These are phyloP conservation scores for Cryptococcus sp. DNA, from an alignment of 1,284 basidiomycete genomes.

Conservation along the genomic window DNA sequence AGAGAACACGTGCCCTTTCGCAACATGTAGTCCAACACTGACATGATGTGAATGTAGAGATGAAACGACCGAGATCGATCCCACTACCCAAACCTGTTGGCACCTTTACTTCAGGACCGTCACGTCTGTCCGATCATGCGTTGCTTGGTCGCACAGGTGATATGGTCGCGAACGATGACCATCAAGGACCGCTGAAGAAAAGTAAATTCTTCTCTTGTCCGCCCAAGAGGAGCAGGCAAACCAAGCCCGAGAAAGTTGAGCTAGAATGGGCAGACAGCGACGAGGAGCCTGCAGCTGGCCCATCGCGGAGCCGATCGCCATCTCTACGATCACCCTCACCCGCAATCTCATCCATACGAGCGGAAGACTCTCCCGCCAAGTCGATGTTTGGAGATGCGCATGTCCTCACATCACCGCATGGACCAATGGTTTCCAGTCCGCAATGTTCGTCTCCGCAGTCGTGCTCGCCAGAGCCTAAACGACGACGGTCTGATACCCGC, in stretches of 20 bases:
- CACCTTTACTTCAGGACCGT: constrained; percentile 33
- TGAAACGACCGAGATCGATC: constrained; percentile 23
- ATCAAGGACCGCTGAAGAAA: constrained; percentile 5
- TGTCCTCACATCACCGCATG: constrained; percentile 19
- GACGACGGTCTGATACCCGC: constrained; percentile 1
- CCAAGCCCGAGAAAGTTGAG: constrained; percentile 13
- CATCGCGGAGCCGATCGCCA: constrained; percentile 11
- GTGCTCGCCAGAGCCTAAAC: constrained; percentile 2
- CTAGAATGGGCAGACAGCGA: constrained; percentile 31
- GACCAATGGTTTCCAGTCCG: constrained; percentile 17
- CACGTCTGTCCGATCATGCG: constrained; percentile 40
- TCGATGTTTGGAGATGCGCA: constrained; percentile 8
- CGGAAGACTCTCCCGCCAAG: constrained; percentile 14
- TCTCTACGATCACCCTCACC: constrained; percentile 25
- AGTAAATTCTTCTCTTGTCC: constrained; percentile 41
- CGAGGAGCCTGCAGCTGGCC: constrained; percentile 16
- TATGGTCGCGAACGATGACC: not conserved
- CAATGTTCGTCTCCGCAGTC: constrained; percentile 8
- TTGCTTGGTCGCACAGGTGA: not conserved
- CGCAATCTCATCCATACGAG: constrained; percentile 15
- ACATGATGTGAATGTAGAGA: constrained; percentile 9
- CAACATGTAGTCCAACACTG: not conserved
- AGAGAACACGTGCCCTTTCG: constrained; percentile 6
- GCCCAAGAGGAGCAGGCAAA: not conserved
- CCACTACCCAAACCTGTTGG: constrained; percentile 43